Conservation (phyloP, 192 early-diverging fungal genomes). For the Dissophora globulifera region DNA sequence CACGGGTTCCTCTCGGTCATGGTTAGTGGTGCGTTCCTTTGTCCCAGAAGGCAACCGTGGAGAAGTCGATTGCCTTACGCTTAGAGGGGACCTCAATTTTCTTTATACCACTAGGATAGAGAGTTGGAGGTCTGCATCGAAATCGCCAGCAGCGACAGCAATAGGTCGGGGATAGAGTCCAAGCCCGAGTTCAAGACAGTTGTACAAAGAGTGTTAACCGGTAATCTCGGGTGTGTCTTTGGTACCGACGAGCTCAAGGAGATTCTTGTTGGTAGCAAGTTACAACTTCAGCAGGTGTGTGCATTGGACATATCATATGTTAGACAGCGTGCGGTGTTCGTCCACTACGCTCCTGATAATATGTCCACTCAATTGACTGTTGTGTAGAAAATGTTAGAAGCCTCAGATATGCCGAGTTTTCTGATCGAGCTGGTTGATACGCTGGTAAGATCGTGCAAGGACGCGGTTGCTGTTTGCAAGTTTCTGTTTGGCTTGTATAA, state of each 20-base stretch:
- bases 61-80: no score
- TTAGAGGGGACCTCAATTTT: no score
- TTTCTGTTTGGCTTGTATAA: no score
- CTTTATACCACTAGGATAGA: slow-evolving; percentile 13
- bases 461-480: no score
- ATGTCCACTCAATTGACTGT: no score
- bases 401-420: slow-evolving; percentile 33
- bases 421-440: slow-evolving; percentile 36
- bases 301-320: no score
- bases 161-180: neutral
- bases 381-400: slow-evolving; percentile 39
- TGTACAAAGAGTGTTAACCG: neutral
- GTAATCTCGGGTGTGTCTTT: slow-evolving; percentile 11
- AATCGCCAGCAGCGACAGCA: neutral
- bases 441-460: neutral
- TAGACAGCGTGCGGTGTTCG: no score
- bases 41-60: no score
- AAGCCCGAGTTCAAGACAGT: neutral
- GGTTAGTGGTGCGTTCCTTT: slow-evolving; percentile 1
- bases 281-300: slow-evolving; percentile 37
- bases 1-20: slow-evolving; percentile 43
- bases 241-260: slow-evolving; percentile 35
- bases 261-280: slow-evolving; percentile 32
- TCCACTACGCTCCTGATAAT: no score
- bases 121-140: slow-evolving; percentile 42